These are phyloP conservation scores for Termitomyces sp. DNA, from an alignment of 768 basidiomycete species.

Conservation along the genomic window DNA sequence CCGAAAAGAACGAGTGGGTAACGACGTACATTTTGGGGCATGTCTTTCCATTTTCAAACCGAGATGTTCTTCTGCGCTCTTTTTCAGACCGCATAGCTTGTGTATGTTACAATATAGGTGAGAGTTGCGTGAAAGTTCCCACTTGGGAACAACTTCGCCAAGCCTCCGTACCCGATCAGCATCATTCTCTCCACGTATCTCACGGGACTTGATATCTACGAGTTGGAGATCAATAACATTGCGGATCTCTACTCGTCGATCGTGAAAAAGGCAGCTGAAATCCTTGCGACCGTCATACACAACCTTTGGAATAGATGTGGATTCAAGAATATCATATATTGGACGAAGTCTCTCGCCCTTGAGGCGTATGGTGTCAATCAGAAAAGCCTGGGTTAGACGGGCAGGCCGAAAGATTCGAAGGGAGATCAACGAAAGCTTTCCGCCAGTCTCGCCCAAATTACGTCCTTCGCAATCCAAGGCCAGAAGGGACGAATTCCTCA, in stretches of 20 bases:
- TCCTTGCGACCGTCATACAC: conserved; percentile 11
- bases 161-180: not conserved
- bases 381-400: not conserved
- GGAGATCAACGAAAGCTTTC: conserved; percentile 6
- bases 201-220: conserved; percentile 7
- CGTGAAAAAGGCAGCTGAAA: conserved; percentile 9
- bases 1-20: not conserved
- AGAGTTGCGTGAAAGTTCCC: not conserved
- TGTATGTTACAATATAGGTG: not conserved
- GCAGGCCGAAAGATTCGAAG: not conserved
- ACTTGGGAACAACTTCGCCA: not conserved
- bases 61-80: conserved; percentile 6
- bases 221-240: conserved; percentile 9
- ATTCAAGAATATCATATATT: conserved; percentile 9
- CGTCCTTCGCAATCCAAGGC: conserved; percentile 15
- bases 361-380: conserved; percentile 5
- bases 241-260: not conserved
- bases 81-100: conserved; percentile 1
- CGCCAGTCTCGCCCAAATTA: not conserved
- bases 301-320: conserved; percentile 1
- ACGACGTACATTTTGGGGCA: not conserved
- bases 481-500: not conserved
- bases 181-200: conserved; percentile 3
- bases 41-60: not conserved
- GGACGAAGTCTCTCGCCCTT: not conserved